Percentiles rank a stretch among this genome's conserved stretches.
Conservation (phyloP, 352 stramenopile genomes). For the Globisporangium polare region DNA sequence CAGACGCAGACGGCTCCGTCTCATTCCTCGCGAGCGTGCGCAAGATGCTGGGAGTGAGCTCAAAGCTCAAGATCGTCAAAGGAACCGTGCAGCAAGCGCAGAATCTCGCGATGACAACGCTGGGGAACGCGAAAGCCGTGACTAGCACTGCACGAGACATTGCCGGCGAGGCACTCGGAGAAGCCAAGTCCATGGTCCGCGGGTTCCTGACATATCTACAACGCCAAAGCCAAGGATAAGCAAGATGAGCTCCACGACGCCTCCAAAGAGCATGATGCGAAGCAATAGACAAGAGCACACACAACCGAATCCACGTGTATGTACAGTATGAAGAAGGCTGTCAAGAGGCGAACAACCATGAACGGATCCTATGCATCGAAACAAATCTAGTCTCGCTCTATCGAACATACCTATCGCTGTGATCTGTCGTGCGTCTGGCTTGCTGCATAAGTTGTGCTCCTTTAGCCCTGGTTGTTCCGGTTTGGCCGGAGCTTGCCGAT, state of each 20-base stretch:
- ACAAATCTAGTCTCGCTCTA: slow-evolving; percentile 10
- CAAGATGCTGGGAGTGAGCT: slow-evolving; percentile 69
- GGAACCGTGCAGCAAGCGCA: slow-evolving; percentile 87
- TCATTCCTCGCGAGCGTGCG: slow-evolving; percentile 73
- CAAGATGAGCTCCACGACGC: background rate
- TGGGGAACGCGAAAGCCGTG: slow-evolving; percentile 80
- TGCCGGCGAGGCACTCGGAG: slow-evolving; percentile 73
- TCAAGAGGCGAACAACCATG: background rate
- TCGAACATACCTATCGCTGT: background rate
- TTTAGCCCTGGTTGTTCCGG: slow-evolving; percentile 9
- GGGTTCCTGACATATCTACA: slow-evolving; percentile 71
- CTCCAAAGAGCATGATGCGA: background rate
- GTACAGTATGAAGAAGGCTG: slow-evolving; percentile 1
- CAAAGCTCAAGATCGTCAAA: slow-evolving; percentile 85
- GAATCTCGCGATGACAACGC: slow-evolving; percentile 73
- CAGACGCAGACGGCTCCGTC: slow-evolving; percentile 72
- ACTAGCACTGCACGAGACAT: slow-evolving; percentile 83
- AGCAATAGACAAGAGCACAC: background rate
- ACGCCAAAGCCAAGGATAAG: slow-evolving; percentile 26
- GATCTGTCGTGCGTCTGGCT: background rate
- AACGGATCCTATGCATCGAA: background rate
- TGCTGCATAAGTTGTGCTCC: background rate
- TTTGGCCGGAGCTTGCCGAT: slow-evolving; percentile 20
- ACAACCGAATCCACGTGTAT: slow-evolving; percentile 4
- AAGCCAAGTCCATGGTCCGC: slow-evolving; percentile 81